These are phyloP conservation scores for Ustulina deusta DNA, from an alignment of 2,329 filamentous ascomycete species.

Conservation along the genomic window DNA sequence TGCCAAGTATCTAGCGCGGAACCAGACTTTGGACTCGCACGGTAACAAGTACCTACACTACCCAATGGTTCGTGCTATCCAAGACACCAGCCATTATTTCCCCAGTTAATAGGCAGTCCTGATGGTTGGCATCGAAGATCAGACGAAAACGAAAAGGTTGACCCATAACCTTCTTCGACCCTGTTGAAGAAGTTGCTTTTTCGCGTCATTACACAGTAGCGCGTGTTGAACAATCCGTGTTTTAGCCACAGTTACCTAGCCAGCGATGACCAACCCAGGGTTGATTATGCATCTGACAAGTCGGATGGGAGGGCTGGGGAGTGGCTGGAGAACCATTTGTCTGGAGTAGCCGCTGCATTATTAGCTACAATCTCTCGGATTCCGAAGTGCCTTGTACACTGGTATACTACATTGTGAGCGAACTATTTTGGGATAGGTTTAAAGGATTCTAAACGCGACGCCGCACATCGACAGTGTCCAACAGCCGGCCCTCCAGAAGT, in stretches of 20 bases:
- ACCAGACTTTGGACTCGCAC: slow-evolving; percentile 7
- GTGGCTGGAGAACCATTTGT: slow-evolving; percentile 20
- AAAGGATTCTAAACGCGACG: slow-evolving; percentile 6
- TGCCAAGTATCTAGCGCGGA: slow-evolving; percentile 2
- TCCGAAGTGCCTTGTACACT: slow-evolving; percentile 16
- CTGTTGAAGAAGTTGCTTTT: not conserved
- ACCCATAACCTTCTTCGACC: not conserved
- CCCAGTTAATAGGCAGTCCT: not conserved
- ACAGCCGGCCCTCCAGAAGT: slow-evolving; percentile 1
- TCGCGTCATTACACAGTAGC: not conserved
- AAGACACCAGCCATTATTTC: slow-evolving; percentile 18
- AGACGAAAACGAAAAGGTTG: not conserved
- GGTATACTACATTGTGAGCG: not conserved
- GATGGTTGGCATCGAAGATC: not conserved
- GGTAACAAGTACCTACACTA: slow-evolving; percentile 16
- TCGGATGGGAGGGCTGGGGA: slow-evolving; percentile 6
- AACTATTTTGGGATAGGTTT: slow-evolving; percentile 32
- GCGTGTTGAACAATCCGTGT: slow-evolving; percentile 1
- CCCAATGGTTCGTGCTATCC: slow-evolving; percentile 17
- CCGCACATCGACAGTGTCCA: slow-evolving; percentile 11
- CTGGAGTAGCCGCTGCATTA: slow-evolving; percentile 20
- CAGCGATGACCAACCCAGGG: slow-evolving; percentile 15
- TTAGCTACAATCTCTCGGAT: slow-evolving; percentile 5
- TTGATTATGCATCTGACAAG: slow-evolving; percentile 11
- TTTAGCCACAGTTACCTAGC: slow-evolving; percentile 13